phyloP scores from a whole-genome alignment of 2,329 filamentous ascomycete genomes.

The Exophiala xenobiotica region DNA sequence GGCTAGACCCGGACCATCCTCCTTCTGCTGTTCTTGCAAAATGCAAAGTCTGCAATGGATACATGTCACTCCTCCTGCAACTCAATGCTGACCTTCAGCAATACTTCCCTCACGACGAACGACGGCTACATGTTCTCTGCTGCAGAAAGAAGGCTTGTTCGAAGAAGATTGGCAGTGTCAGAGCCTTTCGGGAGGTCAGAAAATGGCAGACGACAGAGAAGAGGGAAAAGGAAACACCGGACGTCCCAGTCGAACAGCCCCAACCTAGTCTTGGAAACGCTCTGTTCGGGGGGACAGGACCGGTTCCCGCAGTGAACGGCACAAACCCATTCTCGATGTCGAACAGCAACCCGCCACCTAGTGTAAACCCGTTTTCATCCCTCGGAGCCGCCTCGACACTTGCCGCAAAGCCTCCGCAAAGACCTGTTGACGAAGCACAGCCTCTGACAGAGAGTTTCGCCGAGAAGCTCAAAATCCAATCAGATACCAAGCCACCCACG shows the following conservation, averaged over 20 bases:
- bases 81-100: constrained; percentile 88
- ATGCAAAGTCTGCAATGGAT: constrained; percentile 81
- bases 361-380: constrained; percentile 62
- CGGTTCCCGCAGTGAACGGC: constrained; percentile 39
- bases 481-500: constrained; percentile 32
- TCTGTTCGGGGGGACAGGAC: constrained; percentile 57
- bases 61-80: constrained; percentile 84
- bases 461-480: constrained; percentile 61
- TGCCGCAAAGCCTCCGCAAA: constrained; percentile 47
- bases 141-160: constrained; percentile 78
- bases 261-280: constrained; percentile 53
- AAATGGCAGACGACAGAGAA: constrained; percentile 34
- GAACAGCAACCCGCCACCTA: constrained; percentile 33
- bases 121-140: constrained; percentile 81
- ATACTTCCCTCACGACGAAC: constrained; percentile 80
- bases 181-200: constrained; percentile 69
- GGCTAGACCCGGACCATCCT: constrained; percentile 70
- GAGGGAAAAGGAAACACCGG: constrained; percentile 32
- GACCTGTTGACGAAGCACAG: constrained; percentile 36
- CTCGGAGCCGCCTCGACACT: constrained; percentile 42
- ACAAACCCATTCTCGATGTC: constrained; percentile 56
- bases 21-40: constrained; percentile 75
- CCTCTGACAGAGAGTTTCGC: constrained; percentile 74
- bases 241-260: constrained; percentile 29
- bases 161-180: constrained; percentile 77